phyloP scores from a whole-genome alignment of 176 grass and related monocot species.

The Thinopyrum elongatum region DNA sequence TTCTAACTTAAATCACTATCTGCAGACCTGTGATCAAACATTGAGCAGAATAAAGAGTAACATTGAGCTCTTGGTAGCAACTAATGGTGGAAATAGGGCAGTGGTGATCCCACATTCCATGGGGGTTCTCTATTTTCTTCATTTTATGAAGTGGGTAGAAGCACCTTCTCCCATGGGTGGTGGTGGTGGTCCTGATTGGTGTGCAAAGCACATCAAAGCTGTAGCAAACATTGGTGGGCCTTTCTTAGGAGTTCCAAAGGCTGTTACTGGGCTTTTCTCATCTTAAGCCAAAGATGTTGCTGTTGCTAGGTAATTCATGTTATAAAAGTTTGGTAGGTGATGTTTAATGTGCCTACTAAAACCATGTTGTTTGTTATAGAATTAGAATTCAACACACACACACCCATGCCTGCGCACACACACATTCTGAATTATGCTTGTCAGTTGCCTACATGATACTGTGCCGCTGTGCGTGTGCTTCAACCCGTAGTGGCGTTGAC shows the following conservation, averaged over 20 bases:
- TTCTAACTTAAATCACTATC: slow-evolving; percentile 10
- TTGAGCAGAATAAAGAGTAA: slow-evolving; percentile 97
- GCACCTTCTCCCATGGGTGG: slow-evolving; percentile 92
- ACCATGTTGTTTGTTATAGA: slow-evolving; percentile 25
- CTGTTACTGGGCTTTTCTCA: slow-evolving; percentile 85
- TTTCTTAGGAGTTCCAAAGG: slow-evolving; percentile 95
- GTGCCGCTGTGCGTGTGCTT: not conserved
- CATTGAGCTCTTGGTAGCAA: slow-evolving; percentile 88
- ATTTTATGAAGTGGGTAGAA: slow-evolving; percentile 99
- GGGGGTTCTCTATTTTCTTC: slow-evolving; percentile 95
- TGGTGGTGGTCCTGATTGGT: slow-evolving; percentile 88
- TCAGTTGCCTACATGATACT: not conserved
- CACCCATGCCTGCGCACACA: too few relatives aligned
- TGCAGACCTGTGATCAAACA: slow-evolving; percentile 85
- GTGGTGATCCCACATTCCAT: slow-evolving; percentile 99
- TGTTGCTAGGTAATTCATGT: slow-evolving; percentile 73
- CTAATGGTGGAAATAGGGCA: slow-evolving; percentile 93
- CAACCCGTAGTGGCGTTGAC: not conserved
- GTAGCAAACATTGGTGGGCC: slow-evolving; percentile 94
- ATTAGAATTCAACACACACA: not conserved
- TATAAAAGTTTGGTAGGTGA: not conserved
- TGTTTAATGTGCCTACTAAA: not conserved
- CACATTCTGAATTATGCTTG: not conserved
- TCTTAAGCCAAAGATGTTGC: slow-evolving; percentile 98
- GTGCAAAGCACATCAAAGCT: slow-evolving; percentile 90